Percentiles rank a stretch among this genome's conserved stretches.
These are phyloP conservation scores for Kazachstania viticola DNA, from an alignment of 805 yeast species.

Conservation along the genomic window DNA sequence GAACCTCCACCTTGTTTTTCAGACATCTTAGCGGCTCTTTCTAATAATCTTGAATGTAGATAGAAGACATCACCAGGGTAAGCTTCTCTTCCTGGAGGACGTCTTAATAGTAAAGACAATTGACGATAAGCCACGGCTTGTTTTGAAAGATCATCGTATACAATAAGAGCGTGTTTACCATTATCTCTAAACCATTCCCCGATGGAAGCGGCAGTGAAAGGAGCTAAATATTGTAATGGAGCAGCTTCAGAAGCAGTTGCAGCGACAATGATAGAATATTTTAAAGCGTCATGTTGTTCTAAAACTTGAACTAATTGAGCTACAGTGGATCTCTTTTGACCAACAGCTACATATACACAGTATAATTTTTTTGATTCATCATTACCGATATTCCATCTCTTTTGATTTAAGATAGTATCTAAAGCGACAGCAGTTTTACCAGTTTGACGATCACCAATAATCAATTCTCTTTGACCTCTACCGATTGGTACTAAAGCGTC, in stretches of 20 bases:
- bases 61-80: constrained; percentile 96
- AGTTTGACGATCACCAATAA: constrained; percentile 99
- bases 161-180: constrained; percentile 93
- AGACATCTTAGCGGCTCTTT: constrained; percentile 96
- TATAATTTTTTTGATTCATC: constrained; percentile 97
- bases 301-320: constrained; percentile 99
- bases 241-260: constrained; percentile 99
- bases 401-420: constrained; percentile 97
- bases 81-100: constrained; percentile 96
- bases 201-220: constrained; percentile 98
- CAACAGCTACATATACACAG: constrained; percentile 99
- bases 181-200: constrained; percentile 99
- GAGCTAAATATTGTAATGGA: constrained; percentile 99
- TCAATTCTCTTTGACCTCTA: constrained; percentile 99
- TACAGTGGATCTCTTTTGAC: constrained; percentile 99
- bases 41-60: constrained; percentile 89
- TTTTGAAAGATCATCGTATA: constrained; percentile 96
- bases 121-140: constrained; percentile 99
- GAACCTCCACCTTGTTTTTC: constrained; percentile 86
- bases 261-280: constrained; percentile 95
- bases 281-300: constrained; percentile 95
- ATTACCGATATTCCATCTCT: constrained; percentile 91
- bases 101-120: constrained; percentile 91
- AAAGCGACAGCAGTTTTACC: constrained; percentile 99
- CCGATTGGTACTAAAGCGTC: constrained; percentile 99